phyloP scores from a whole-genome alignment of 192 early-diverging fungal species.

The Paraglomus occultum region DNA sequence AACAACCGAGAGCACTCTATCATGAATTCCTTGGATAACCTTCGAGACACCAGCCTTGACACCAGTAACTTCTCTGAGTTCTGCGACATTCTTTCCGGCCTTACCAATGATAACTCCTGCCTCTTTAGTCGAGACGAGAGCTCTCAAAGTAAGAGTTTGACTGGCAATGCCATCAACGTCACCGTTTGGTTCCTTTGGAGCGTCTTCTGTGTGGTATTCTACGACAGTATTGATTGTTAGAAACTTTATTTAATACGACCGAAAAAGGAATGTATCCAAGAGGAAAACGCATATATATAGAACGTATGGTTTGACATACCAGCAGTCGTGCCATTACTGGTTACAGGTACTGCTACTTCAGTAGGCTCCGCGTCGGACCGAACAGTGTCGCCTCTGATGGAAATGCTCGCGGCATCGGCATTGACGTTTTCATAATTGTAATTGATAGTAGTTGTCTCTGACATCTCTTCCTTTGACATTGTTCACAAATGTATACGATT shows the following conservation, averaged over 20 bases:
- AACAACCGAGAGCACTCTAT: slow-evolving; percentile 77
- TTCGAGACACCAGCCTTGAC: slow-evolving; percentile 93
- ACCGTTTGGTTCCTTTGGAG: slow-evolving; percentile 28
- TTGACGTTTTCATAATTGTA: slow-evolving; percentile 1
- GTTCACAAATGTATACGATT: neutral
- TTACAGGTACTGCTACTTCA: too few species aligned
- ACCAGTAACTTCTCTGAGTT: slow-evolving; percentile 79
- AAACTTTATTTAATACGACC: slow-evolving; percentile 8
- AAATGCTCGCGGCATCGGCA: neutral
- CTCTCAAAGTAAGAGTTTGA: slow-evolving; percentile 74
- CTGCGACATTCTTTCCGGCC: slow-evolving; percentile 74
- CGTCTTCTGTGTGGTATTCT: slow-evolving; percentile 31
- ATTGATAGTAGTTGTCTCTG: neutral
- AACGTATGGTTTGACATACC: neutral
- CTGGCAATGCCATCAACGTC: slow-evolving; percentile 39
- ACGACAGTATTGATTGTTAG: slow-evolving; percentile 2
- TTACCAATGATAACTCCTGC: slow-evolving; percentile 77
- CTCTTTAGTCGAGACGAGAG: slow-evolving; percentile 91
- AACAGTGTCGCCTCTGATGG: neutral
- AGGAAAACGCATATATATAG: neutral
- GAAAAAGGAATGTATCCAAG: slow-evolving; percentile 13
- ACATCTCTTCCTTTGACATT: slow-evolving; percentile 9
- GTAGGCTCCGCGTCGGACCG: neutral
- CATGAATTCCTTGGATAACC: slow-evolving; percentile 81
- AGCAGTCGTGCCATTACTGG: slow-evolving; percentile 1